Conservation (phyloP, 1,284 basidiomycete species). For the Cutaneotrichosporon dermatis region DNA sequence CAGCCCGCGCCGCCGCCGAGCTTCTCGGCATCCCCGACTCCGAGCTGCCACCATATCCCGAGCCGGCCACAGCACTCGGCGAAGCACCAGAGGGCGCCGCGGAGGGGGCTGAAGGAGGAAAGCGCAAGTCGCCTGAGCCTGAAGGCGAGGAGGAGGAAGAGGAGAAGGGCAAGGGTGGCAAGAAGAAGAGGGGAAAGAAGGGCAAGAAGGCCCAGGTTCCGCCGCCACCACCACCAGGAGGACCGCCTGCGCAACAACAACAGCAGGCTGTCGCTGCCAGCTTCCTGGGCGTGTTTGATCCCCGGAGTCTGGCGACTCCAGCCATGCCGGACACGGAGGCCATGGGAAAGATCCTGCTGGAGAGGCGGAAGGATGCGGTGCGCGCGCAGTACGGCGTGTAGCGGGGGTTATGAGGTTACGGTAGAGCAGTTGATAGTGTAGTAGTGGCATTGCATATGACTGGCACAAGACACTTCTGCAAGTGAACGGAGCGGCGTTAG, state of each 20-base stretch:
- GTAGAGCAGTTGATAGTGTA: too few species aligned
- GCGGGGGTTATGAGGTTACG: neutral
- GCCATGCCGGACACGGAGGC: conserved; percentile 69
- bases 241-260: conserved; percentile 13
- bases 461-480: too few species aligned
- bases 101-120: conserved; percentile 10
- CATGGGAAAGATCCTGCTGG: conserved; percentile 72
- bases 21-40: conserved; percentile 16
- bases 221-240: conserved; percentile 22
- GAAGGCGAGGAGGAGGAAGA: conserved; percentile 10
- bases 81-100: neutral
- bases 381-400: conserved; percentile 67
- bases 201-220: conserved; percentile 50
- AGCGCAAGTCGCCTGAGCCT: conserved; percentile 12
- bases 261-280: conserved; percentile 26
- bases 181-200: conserved; percentile 54
- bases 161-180: conserved; percentile 8
- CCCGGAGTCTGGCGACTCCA: conserved; percentile 68
- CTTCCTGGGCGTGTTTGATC: conserved; percentile 69
- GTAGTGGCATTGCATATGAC: too few species aligned
- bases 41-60: conserved; percentile 13
- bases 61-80: neutral
- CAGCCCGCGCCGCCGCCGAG: conserved; percentile 23
- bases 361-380: conserved; percentile 72
- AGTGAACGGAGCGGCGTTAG: too few species aligned